These are phyloP conservation scores for Astraeus odoratus DNA, from an alignment of 768 basidiomycete genomes.

Conservation along the genomic window DNA sequence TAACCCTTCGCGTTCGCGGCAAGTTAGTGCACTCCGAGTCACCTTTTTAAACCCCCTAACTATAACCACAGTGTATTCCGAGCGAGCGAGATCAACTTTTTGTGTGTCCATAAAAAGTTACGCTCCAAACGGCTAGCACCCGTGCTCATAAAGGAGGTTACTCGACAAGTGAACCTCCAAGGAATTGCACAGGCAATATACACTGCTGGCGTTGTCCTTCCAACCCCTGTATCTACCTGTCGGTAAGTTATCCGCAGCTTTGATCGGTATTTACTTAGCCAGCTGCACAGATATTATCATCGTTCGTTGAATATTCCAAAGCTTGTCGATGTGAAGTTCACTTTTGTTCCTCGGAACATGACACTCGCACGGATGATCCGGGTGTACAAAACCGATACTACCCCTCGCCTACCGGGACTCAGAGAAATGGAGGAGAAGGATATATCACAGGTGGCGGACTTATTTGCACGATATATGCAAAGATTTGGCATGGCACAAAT, in stretches of 20 bases:
- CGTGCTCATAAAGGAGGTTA: constrained; percentile 96
- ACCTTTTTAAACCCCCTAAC: background rate
- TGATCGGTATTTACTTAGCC: constrained; percentile 5
- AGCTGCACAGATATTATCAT: constrained; percentile 69
- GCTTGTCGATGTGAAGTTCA: constrained; percentile 85
- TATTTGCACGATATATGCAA: constrained; percentile 74
- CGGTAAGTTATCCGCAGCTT: constrained; percentile 38
- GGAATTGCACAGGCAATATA: constrained; percentile 97
- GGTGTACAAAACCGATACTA: constrained; percentile 57
- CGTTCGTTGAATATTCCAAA: constrained; percentile 89
- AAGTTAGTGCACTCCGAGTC: constrained; percentile 46
- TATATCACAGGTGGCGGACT: constrained; percentile 56
- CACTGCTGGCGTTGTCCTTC: constrained; percentile 88
- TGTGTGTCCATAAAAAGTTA: constrained; percentile 96
- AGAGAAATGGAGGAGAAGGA: constrained; percentile 87
- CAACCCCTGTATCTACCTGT: constrained; percentile 87
- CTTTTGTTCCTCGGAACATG: constrained; percentile 77
- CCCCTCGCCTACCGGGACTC: constrained; percentile 51
- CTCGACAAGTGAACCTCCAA: constrained; percentile 81
- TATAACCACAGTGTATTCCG: constrained; percentile 47
- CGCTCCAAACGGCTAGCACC: constrained; percentile 93
- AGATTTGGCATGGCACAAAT: constrained; percentile 80
- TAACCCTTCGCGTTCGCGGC: constrained; percentile 75
- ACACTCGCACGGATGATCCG: constrained; percentile 90
- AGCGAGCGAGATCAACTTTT: constrained; percentile 92